A percentile compares a stretch with the other conserved stretches of the same genome.
Evolutionary conservation across 208 protist species (phyloP).

Genomic region (Leishmania gerbilli): DNA sequence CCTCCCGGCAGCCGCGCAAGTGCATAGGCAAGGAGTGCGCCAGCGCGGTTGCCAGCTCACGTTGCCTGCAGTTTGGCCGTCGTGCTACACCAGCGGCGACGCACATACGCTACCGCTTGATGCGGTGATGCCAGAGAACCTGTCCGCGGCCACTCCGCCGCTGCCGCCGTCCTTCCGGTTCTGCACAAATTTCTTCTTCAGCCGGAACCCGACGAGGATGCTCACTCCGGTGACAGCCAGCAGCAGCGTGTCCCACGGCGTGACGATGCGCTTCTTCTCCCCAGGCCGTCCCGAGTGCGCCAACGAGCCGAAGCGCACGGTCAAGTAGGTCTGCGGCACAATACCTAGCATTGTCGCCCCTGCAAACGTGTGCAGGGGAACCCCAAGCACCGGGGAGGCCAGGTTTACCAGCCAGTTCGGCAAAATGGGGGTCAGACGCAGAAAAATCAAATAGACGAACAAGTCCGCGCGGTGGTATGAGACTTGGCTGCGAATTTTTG

Average conservation of each 20-base stretch:
- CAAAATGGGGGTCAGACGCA: constrained; percentile 91
- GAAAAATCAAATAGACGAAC: constrained; percentile 91
- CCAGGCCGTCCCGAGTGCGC: constrained; percentile 26
- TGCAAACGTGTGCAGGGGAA: constrained; percentile 71
- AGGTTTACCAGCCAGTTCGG: constrained; percentile 96
- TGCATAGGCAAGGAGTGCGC: neutral
- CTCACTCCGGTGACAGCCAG: constrained; percentile 48
- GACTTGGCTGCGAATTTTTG: constrained; percentile 63
- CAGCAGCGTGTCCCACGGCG: constrained; percentile 71
- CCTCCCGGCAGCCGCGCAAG: neutral
- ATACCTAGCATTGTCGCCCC: constrained; percentile 87
- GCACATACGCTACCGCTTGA: constrained; percentile 11
- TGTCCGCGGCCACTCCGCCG: too few relatives aligned
- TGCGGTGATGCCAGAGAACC: neutral
- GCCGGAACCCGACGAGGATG: constrained; percentile 39
- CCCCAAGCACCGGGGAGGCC: constrained; percentile 78
- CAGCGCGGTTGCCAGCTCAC: neutral
- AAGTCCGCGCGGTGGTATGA: constrained; percentile 61
- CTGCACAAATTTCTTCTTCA: constrained; percentile 38
- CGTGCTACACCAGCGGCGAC: constrained; percentile 5
- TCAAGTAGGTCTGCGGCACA: constrained; percentile 88
- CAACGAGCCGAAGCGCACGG: constrained; percentile 77
- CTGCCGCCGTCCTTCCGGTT: constrained; percentile 8
- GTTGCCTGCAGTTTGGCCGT: neutral
- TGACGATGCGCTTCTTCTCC: constrained; percentile 45